Evolutionary conservation across 768 basidiomycete species (phyloP).

Genomic region (Suillus cothurnatus): DNA sequence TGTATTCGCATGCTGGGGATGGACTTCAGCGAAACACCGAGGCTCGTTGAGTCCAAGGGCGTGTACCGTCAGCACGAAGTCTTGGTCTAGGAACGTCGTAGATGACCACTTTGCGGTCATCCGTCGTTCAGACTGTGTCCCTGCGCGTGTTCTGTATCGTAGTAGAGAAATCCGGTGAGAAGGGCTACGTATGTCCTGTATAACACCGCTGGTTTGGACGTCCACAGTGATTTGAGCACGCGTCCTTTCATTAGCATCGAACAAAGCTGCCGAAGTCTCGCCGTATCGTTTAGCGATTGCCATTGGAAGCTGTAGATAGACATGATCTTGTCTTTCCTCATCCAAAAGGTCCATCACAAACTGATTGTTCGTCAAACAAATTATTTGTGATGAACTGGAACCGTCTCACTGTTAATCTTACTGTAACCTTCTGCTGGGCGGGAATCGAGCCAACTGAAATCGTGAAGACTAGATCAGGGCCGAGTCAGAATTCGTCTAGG

Average conservation of each 20-base stretch:
- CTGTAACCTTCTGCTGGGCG: conserved; percentile 39
- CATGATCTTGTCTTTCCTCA: conserved; percentile 46
- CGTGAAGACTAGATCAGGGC: conserved; percentile 46
- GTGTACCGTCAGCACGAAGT: conserved; percentile 53
- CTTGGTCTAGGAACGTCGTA: conserved; percentile 41
- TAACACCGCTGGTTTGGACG: conserved; percentile 52
- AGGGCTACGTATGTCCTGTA: conserved; percentile 44
- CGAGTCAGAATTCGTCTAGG: neutral
- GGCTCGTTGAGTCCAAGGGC: conserved; percentile 53
- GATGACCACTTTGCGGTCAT: conserved; percentile 44
- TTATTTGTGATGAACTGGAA: neutral
- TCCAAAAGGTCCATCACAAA: conserved; percentile 57
- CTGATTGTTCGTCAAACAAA: conserved; percentile 24
- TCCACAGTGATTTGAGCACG: conserved; percentile 44
- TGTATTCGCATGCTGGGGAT: conserved; percentile 27
- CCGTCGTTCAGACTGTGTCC: conserved; percentile 40
- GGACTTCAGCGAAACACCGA: conserved; percentile 55
- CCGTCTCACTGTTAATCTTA: conserved; percentile 43
- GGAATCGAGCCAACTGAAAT: conserved; percentile 60
- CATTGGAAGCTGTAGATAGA: conserved; percentile 57
- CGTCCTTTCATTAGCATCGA: conserved; percentile 31
- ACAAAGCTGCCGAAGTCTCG: conserved; percentile 39
- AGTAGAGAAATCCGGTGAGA: conserved; percentile 43
- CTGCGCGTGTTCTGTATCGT: conserved; percentile 37
- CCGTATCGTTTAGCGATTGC: conserved; percentile 56